These are phyloP conservation scores for Asterella californica DNA, from an alignment of 225 moss, liverwort and hornwort genomes.

Conservation along the genomic window DNA sequence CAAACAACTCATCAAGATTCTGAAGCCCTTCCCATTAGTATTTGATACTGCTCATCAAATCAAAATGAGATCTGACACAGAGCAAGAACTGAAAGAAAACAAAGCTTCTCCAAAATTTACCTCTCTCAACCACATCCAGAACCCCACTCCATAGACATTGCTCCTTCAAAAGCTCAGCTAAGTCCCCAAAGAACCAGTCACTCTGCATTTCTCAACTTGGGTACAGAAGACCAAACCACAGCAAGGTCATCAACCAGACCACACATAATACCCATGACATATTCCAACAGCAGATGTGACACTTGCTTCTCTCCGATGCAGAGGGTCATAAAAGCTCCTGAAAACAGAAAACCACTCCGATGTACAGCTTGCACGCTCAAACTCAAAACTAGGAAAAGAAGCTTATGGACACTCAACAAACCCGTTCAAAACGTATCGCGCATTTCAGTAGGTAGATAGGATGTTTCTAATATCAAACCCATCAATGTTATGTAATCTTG, in stretches of 20 bases:
- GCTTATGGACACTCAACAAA: slow-evolving; percentile 1
- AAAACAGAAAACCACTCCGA: slow-evolving; percentile 5
- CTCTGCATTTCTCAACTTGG: not conserved
- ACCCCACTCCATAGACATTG: not conserved
- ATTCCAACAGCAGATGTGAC: not conserved
- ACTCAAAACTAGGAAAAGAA: slow-evolving; percentile 5
- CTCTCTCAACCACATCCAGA: slow-evolving; percentile 7
- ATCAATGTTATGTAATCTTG: not conserved
- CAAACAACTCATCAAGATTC: slow-evolving; percentile 32
- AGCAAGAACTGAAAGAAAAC: slow-evolving; percentile 34
- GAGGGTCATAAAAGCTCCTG: not conserved
- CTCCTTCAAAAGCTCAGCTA: not conserved
- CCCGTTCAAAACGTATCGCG: not conserved
- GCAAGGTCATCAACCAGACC: not conserved
- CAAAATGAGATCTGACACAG: slow-evolving; percentile 28
- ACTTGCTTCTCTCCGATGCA: slow-evolving; percentile 1
- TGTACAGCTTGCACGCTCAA: slow-evolving; percentile 7
- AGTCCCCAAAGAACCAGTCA: not conserved
- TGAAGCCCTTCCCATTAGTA: slow-evolving; percentile 39
- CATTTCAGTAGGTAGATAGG: not conserved
- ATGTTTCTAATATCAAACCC: not conserved
- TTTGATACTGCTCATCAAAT: slow-evolving; percentile 38
- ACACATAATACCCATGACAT: not conserved
- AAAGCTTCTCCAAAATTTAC: slow-evolving; percentile 43
- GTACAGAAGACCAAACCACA: not conserved